Conservation (phyloP, 176 grass and related monocot species). For the Juncus inflexus region DNA sequence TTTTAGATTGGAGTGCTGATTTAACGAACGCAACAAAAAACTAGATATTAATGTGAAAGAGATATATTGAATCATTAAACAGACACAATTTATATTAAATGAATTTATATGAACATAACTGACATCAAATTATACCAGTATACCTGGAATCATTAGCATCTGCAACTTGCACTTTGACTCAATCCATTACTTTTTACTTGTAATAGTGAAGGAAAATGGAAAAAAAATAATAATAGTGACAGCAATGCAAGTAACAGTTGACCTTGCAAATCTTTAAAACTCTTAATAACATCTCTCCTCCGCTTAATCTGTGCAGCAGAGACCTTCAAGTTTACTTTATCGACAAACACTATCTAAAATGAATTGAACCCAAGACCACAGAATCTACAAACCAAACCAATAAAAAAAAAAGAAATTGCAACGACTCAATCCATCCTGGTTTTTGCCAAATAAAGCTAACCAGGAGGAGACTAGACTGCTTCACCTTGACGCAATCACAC, state of each 20-base stretch:
- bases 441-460: conserved; percentile 9
- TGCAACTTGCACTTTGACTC: too few relatives aligned
- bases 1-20: too few relatives aligned
- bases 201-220: neutral
- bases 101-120: too few relatives aligned
- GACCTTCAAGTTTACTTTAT: neutral
- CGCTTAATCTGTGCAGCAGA: too few relatives aligned
- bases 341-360: conserved; percentile 7
- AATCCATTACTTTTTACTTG: neutral
- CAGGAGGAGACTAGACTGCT: conserved; percentile 1
- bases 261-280: conserved; percentile 1
- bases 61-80: too few relatives aligned
- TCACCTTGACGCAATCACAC: too few relatives aligned
- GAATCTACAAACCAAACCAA: conserved; percentile 7
- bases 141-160: too few relatives aligned
- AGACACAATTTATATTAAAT: too few relatives aligned
- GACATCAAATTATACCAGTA: too few relatives aligned
- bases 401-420: conserved; percentile 2
- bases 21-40: too few relatives aligned
- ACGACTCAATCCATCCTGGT: neutral
- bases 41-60: too few relatives aligned
- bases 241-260: neutral
- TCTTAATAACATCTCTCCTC: neutral
- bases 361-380: neutral
- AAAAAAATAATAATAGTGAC: neutral